These are phyloP conservation scores for Naegleria lovaniensis DNA, from an alignment of 208 protist genomes.

Conservation along the genomic window DNA sequence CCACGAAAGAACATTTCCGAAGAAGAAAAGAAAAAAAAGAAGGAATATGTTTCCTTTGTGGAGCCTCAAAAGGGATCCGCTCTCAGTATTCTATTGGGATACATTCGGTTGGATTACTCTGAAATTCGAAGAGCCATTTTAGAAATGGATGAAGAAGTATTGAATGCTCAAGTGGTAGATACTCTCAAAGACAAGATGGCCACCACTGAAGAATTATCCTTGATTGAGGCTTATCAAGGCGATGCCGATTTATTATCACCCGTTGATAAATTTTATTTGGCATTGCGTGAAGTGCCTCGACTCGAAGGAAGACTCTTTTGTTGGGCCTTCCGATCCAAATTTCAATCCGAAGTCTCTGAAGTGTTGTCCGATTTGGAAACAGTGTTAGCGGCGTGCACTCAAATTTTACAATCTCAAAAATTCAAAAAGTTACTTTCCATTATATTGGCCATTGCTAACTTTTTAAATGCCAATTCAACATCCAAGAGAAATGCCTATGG, in stretches of 20 bases:
- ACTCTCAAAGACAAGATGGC: constrained; percentile 14
- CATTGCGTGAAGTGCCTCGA: constrained; percentile 19
- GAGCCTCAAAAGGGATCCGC: background rate
- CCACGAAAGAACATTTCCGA: background rate
- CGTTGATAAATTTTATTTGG: constrained; percentile 14
- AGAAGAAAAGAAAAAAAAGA: background rate
- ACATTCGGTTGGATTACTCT: background rate
- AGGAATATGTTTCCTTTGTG: background rate
- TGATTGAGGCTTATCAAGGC: background rate
- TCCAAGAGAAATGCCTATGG: constrained; percentile 20
- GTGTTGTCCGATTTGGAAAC: constrained; percentile 18
- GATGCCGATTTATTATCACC: background rate
- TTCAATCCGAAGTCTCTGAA: background rate
- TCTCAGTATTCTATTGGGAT: background rate
- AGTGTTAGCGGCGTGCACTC: background rate
- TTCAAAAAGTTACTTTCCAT: constrained; percentile 22
- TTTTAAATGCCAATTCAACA: constrained; percentile 28
- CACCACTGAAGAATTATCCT: background rate
- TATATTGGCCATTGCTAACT: constrained; percentile 25
- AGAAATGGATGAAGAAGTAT: background rate
- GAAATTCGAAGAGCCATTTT: constrained; percentile 21
- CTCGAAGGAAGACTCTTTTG: constrained; percentile 13
- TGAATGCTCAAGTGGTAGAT: background rate
- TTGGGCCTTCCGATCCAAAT: constrained; percentile 27
- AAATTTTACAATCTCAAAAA: background rate